Base-by-base conservation (phyloP, 176 grass and related monocot genomes). In the Musa itinerans region DNA sequence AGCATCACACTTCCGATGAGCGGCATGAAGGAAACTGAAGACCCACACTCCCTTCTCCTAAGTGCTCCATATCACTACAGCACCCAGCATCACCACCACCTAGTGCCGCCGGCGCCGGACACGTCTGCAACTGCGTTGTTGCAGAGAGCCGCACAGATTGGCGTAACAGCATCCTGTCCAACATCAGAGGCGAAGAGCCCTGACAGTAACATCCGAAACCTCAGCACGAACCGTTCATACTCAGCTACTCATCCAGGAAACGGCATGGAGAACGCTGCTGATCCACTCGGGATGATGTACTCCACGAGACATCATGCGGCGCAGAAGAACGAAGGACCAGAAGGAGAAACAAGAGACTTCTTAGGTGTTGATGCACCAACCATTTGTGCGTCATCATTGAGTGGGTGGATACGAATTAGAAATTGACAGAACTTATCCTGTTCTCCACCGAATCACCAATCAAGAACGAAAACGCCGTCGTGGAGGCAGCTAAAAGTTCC, bases 331-430 rank as follows among this genome's bases (percentile, higher is more conserved):
- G 54, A 49, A 9, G 13, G 11, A 8, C 11, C 48, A 53, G 75
- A 17, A n/a, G 75, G 55, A 65, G 75, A 63, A 20, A 77, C 75
- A 0, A 64, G 59, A 34, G 75, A 77, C 52, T 77, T 77, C 58
- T 65, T 77, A 5, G 75, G 75, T 1, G 75, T 53, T 64, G 75
- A 61, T 16, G 75, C n/a, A 2, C 48, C 58, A 65, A 20, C 61
- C 3, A 2, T 77, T 13, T 55, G 71, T 50, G 58, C 43, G 52
- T 65, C 75, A 10, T 49, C 54, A 22, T 20, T 75, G 12, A 62
- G 25, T 65, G 75, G 59, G 5, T 77, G 75, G 75, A 74, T 58
- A 5, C n/a, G 73, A 74, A 14, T 50, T 34, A 9, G 8, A 8
- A n/a, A n/a, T 62, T 62, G 8, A 43, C 34, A 1, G 2, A 21